phyloP scores from a whole-genome alignment of 257 asterid genomes.

The Solanum infundibuliforme region DNA sequence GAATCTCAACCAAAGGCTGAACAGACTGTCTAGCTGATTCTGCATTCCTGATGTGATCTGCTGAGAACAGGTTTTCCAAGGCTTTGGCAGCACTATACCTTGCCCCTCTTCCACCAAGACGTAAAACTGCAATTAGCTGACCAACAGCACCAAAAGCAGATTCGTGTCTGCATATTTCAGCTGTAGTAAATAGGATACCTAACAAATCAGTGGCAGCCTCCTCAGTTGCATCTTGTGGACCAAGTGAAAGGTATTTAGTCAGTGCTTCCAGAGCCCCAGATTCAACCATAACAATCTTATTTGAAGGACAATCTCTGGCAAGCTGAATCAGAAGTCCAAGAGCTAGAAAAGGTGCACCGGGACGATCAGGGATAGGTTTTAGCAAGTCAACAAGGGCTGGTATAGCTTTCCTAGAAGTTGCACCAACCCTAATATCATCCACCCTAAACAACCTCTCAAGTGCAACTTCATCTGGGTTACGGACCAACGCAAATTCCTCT shows the following conservation, averaged over 20 bases:
- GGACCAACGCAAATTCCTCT: constrained; percentile 68
- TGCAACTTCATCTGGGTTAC: constrained; percentile 87
- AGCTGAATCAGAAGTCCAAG: constrained; percentile 89
- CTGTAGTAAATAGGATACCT: constrained; percentile 86
- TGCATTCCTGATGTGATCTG: constrained; percentile 90
- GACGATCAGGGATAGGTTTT: constrained; percentile 96
- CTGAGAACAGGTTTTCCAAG: constrained; percentile 85
- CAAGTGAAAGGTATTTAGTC: constrained; percentile 86
- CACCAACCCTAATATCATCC: constrained; percentile 92
- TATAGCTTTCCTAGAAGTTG: constrained; percentile 92
- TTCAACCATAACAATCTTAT: constrained; percentile 90
- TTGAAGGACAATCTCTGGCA: constrained; percentile 71
- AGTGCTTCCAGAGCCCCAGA: constrained; percentile 93
- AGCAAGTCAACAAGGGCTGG: constrained; percentile 98
- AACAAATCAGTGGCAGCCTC: constrained; percentile 99
- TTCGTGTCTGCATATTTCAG: constrained; percentile 92
- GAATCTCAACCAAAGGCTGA: constrained; percentile 90
- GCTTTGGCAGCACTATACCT: constrained; percentile 98
- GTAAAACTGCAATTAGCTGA: constrained; percentile 93
- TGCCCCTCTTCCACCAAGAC: constrained; percentile 96
- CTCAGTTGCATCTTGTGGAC: constrained; percentile 94
- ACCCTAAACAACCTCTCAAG: constrained; percentile 95
- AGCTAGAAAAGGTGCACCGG: constrained; percentile 93
- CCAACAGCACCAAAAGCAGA: constrained; percentile 93
- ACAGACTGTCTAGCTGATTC: constrained; percentile 96